Evolutionary conservation across 306 rosid species (phyloP), one percentile per base, ranked within the genome.

Genomic region (Prunus mongolica): DNA sequence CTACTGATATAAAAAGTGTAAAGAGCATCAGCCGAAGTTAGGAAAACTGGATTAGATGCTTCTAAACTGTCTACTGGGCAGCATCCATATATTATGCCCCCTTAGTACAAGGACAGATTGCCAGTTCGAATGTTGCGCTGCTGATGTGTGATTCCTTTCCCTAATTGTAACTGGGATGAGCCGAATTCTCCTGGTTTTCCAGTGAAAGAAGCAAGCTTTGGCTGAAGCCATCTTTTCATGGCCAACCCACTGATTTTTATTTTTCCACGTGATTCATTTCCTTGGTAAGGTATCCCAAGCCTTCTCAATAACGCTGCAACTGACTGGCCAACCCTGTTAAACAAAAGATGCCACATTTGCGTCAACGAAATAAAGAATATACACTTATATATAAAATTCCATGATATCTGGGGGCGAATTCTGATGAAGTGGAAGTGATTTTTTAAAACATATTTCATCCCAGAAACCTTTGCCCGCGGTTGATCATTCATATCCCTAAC

Each of bases 141-240:
- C 88, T 92, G 99, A 84, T 80, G 86, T 62, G 74, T 75, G 67
- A 95, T 95, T 69, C 84, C 84, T 84, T 79, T 88, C 30, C 97
- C 91, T 32, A 92, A 83, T 60, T 85, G 84, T n/a, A 90, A 87
- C 77, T 76, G 87, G 68, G 87, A 83, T 65, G 88, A 84, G 78
- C 76, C 80, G 45, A 88, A 77, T 67, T 87, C 90, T 87, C 86
- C 93, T 67, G 89, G 88, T 65, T 86, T 89, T 79, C 90, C 89
- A 28, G 79, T 69, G 79, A 84, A 86, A 80, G 89, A 82, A 57
- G 65, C 75, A 58, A 90, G 90, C 87, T 92, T 92, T 9, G 99
- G 99, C 76, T 85, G 89, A 73, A 90, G 81, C 99, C 99, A 92
- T 83, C 83, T 87, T 83, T 82, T 88, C 84, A 92, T 44, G 77